Percentiles rank a stretch among this genome's conserved stretches.
phyloP scores from a whole-genome alignment of 2,329 filamentous ascomycete genomes.

The Pseudocercospora musae region DNA sequence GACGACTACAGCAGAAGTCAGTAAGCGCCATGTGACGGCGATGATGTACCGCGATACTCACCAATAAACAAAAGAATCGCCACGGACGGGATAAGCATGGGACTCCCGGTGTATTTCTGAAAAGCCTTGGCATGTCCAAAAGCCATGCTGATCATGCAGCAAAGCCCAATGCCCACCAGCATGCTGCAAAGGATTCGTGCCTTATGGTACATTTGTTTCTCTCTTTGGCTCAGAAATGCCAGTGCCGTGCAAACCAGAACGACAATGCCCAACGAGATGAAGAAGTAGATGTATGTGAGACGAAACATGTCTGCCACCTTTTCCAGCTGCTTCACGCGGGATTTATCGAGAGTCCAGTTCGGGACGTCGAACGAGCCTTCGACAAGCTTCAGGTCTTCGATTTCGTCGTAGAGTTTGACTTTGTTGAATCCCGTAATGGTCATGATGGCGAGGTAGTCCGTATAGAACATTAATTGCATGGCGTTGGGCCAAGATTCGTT shows the following conservation, averaged over 20 bases:
- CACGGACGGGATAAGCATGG: neutral
- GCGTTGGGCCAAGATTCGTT: neutral
- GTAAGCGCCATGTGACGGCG: neutral
- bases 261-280: slow-evolving; percentile 3
- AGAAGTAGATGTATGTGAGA: neutral
- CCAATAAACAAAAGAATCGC: neutral
- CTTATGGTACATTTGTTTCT: neutral
- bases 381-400: neutral
- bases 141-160: neutral
- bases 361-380: neutral
- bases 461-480: neutral
- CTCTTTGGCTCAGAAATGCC: neutral
- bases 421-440: neutral
- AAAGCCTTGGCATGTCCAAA: neutral
- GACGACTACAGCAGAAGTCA: neutral
- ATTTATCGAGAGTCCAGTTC: neutral
- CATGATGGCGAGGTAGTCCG: neutral
- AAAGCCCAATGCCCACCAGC: neutral
- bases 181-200: neutral
- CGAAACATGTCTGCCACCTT: neutral
- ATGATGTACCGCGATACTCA: neutral
- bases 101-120: neutral
- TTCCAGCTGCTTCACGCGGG: neutral
- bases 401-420: neutral
- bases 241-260: slow-evolving; percentile 2